phyloP scores from a whole-genome alignment of 208 protist genomes.

The Leishmania braziliensis region DNA sequence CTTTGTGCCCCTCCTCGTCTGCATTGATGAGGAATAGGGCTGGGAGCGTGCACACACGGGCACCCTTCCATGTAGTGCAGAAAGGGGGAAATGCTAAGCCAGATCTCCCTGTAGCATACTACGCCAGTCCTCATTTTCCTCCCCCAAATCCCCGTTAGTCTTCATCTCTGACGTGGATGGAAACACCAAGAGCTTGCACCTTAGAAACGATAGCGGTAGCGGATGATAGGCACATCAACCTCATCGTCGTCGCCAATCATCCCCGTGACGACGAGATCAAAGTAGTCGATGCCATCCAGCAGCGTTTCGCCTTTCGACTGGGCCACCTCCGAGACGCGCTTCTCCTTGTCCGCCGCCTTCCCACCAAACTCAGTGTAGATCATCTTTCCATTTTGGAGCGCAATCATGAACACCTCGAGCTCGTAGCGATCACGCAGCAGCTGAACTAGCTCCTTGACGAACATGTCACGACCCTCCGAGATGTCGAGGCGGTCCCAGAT shows the following conservation, averaged over 20 bases:
- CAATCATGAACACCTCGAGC: conserved; percentile 94
- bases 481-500: conserved; percentile 98
- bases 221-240: conserved; percentile 82
- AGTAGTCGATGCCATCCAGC: conserved; percentile 66
- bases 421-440: conserved; percentile 89
- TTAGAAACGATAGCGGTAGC: conserved; percentile 49
- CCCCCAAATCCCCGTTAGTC: not conserved
- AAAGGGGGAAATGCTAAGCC: not conserved
- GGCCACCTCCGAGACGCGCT: conserved; percentile 60
- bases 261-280: conserved; percentile 75
- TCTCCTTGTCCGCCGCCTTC: conserved; percentile 72
- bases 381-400: conserved; percentile 83
- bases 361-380: conserved; percentile 83
- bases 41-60: not conserved
- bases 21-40: not conserved
- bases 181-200: not conserved
- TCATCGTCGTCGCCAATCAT: conserved; percentile 80
- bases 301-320: conserved; percentile 58
- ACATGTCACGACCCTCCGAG: conserved; percentile 92
- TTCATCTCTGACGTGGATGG: not conserved
- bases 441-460: conserved; percentile 92
- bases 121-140: too few relatives aligned
- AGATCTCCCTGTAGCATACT: not conserved
- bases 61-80: not conserved
- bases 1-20: not conserved